Conservation (phyloP, 768 basidiomycete genomes). For the Collybia sp. region DNA sequence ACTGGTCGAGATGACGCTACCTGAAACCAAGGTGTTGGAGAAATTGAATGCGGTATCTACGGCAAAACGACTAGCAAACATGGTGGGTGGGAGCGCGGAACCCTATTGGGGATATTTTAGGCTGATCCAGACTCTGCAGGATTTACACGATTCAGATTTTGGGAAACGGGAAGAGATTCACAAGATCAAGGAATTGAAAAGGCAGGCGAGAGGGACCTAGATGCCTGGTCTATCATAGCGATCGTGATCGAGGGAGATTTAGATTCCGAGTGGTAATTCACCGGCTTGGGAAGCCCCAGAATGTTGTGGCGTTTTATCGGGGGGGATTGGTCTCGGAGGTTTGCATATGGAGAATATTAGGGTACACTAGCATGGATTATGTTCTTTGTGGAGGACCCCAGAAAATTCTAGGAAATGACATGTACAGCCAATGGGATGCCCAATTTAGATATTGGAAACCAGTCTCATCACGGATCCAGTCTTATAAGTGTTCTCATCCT, state of each 20-base stretch:
- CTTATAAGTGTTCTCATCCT: too few species aligned
- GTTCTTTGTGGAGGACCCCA: too few species aligned
- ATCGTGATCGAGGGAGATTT: not conserved
- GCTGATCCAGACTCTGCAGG: conserved; percentile 33
- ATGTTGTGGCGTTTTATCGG: too few species aligned
- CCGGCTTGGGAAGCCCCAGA: too few species aligned
- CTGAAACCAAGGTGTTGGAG: conserved; percentile 80
- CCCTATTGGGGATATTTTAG: not conserved
- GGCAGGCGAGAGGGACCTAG: conserved; percentile 7
- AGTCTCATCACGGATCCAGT: too few species aligned
- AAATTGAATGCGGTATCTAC: conserved; percentile 86
- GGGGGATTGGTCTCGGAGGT: too few species aligned
- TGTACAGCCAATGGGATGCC: too few species aligned
- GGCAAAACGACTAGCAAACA: conserved; percentile 88
- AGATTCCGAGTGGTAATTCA: not conserved
- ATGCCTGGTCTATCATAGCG: conserved; percentile 1
- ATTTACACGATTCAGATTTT: conserved; percentile 85
- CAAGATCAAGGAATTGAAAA: conserved; percentile 47
- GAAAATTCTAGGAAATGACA: too few species aligned
- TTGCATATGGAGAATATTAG: too few species aligned
- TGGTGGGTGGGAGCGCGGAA: conserved; percentile 51
- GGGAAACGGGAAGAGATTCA: conserved; percentile 86
- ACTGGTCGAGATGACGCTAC: conserved; percentile 68
- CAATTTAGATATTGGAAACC: too few species aligned
- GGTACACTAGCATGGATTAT: too few species aligned